Evolutionary conservation across 257 asterid species (phyloP).

Genomic region (Jacaranda copaia): DNA sequence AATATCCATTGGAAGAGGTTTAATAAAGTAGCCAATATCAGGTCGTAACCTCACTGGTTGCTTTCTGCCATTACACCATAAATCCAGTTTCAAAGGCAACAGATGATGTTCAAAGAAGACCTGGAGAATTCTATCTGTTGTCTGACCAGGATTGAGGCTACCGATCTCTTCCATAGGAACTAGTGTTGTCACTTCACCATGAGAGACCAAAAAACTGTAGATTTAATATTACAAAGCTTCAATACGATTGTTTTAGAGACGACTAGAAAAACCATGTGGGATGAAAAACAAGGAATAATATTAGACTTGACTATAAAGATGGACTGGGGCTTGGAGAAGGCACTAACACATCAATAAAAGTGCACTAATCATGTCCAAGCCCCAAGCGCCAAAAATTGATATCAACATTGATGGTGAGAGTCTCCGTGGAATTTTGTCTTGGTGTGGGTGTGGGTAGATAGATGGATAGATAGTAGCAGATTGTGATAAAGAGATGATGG

Average conservation of each 20-base stretch:
- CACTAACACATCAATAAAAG: background rate
- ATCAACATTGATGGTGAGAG: no score
- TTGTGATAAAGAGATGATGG: background rate
- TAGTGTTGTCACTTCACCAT: constrained; percentile 55
- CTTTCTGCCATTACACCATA: constrained; percentile 68
- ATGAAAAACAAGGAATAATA: constrained; percentile 17
- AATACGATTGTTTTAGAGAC: constrained; percentile 28
- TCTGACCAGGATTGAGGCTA: constrained; percentile 70
- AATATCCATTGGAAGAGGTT: constrained; percentile 81
- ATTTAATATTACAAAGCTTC: constrained; percentile 40
- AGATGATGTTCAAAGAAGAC: constrained; percentile 92
- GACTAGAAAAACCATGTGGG: constrained; percentile 18
- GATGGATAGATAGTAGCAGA: constrained; percentile 17
- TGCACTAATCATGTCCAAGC: constrained; percentile 18
- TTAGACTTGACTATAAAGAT: constrained; percentile 6
- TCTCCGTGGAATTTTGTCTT: no score
- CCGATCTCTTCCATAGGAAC: constrained; percentile 79
- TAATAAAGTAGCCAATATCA: constrained; percentile 91
- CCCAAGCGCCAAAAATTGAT: no score
- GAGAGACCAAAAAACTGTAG: constrained; percentile 56
- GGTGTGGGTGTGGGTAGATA: background rate
- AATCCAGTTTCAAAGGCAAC: constrained; percentile 84
- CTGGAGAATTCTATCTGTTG: constrained; percentile 62
- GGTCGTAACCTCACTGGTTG: constrained; percentile 84
- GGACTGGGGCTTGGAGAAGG: background rate